Conservation (phyloP, 2,329 filamentous ascomycete species). For the Cladobotryum protrusum region DNA sequence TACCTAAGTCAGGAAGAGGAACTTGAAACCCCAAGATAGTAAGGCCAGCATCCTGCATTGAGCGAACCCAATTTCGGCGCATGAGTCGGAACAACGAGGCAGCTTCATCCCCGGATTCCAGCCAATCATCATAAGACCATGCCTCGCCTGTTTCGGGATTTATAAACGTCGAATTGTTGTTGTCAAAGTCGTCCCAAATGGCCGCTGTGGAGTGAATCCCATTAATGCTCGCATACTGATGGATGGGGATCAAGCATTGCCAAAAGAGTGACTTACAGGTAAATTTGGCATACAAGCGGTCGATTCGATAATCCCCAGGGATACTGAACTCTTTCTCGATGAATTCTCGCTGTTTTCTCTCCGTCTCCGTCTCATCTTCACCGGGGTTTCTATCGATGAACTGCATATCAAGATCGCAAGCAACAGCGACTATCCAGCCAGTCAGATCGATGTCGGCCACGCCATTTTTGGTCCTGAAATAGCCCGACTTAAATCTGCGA, state of each 20-base stretch:
- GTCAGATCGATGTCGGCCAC: not conserved
- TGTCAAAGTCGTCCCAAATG: not conserved
- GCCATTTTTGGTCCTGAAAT: not conserved
- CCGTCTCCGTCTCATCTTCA: not conserved
- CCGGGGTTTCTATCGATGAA: not conserved
- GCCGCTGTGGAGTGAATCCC: not conserved
- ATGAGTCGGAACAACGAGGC: not conserved
- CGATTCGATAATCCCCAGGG: conserved; percentile 1
- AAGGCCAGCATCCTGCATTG: not conserved
- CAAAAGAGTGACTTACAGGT: not conserved
- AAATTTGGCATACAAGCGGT: not conserved
- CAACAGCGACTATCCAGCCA: not conserved
- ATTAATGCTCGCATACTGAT: not conserved
- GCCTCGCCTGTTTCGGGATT: not conserved
- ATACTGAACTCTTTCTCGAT: not conserved
- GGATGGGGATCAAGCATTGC: not conserved
- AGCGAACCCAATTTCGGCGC: not conserved
- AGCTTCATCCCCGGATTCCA: not conserved
- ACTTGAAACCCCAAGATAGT: not conserved
- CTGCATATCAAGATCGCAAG: not conserved
- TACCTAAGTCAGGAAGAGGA: not conserved
- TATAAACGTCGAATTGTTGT: not conserved
- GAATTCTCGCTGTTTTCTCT: not conserved
- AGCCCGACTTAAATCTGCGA: not conserved
- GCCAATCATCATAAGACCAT: not conserved